Evolutionary conservation across 768 basidiomycete genomes (phyloP).

Genomic region (Dacryopinax spathularia): DNA sequence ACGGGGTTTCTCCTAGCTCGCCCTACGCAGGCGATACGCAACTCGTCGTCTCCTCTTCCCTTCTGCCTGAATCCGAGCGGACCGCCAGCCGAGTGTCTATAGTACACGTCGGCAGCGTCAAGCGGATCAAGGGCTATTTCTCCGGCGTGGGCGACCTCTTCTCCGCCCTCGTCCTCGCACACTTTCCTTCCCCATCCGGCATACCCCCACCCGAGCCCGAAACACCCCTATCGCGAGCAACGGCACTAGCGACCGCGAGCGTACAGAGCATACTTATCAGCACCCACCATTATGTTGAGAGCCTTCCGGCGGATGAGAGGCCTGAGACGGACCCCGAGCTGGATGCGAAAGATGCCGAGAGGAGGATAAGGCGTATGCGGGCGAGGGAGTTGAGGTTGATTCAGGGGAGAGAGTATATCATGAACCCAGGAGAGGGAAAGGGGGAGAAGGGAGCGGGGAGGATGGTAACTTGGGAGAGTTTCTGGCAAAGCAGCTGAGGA

Average conservation of each 20-base stretch:
- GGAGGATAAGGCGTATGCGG: constrained; percentile 60
- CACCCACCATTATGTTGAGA: constrained; percentile 44
- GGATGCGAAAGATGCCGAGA: constrained; percentile 47
- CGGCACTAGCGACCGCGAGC: constrained; percentile 52
- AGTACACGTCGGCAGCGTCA: constrained; percentile 59
- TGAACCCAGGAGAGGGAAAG: constrained; percentile 8
- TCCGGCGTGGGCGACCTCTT: constrained; percentile 96
- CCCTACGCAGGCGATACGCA: constrained; percentile 14
- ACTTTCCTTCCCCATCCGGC: constrained; percentile 32
- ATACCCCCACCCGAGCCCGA: constrained; percentile 13
- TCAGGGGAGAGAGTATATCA: constrained; percentile 55
- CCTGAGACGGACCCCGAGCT: constrained; percentile 61
- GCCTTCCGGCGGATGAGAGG: constrained; percentile 45
- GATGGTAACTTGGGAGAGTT: constrained; percentile 7
- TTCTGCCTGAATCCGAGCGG: constrained; percentile 17
- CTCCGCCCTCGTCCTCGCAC: constrained; percentile 76
- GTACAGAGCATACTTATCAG: constrained; percentile 56
- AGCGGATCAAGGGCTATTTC: constrained; percentile 78
- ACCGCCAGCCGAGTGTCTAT: constrained; percentile 21
- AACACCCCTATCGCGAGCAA: constrained; percentile 43
- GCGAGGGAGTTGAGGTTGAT: constrained; percentile 75
- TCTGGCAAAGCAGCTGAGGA: constrained; percentile 5
- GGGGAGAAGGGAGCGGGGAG: constrained; percentile 2
- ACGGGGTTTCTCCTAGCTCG: constrained; percentile 16
- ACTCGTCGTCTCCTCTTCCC: constrained; percentile 66